A percentile compares a stretch with the other conserved stretches of the same genome.
These are phyloP conservation scores for Metschnikowia henanensis DNA, from an alignment of 805 yeast species.

Conservation along the genomic window DNA sequence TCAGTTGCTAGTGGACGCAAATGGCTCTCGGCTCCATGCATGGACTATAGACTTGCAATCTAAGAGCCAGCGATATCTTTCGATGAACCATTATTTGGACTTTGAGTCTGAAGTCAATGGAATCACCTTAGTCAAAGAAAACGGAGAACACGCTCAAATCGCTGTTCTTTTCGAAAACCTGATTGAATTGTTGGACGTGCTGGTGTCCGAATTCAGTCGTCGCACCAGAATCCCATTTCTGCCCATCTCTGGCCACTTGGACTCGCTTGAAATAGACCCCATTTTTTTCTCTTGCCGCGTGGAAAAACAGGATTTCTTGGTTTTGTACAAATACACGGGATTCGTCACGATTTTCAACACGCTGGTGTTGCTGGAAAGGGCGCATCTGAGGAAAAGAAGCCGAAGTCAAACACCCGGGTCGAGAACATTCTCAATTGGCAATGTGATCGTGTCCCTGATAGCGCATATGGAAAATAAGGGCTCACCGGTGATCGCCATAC, in stretches of 20 bases:
- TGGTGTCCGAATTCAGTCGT: not conserved
- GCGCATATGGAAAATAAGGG: not conserved
- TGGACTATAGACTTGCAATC: constrained; percentile 1
- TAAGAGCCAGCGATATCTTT: not conserved
- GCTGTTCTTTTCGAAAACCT: not conserved
- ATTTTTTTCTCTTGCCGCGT: not conserved
- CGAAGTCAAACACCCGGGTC: not conserved
- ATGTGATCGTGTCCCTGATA: constrained; percentile 14
- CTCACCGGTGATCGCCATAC: constrained; percentile 23
- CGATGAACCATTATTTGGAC: not conserved
- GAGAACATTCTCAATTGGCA: constrained; percentile 15
- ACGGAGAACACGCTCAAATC: not conserved
- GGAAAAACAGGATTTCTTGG: not conserved
- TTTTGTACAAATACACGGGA: constrained; percentile 9
- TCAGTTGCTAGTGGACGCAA: constrained; percentile 1
- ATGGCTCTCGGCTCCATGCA: not conserved
- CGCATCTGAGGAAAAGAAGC: not conserved
- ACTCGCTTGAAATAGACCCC: constrained; percentile 8
- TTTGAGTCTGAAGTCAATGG: not conserved
- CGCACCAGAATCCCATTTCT: not conserved
- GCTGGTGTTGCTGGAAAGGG: not conserved
- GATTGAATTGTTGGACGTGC: not conserved
- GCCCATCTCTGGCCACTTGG: constrained; percentile 4
- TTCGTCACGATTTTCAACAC: constrained; percentile 11
- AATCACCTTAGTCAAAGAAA: not conserved